Base-by-base conservation (phyloP, 805 yeast species). In the Schizosaccharomyces japonicus region DNA sequence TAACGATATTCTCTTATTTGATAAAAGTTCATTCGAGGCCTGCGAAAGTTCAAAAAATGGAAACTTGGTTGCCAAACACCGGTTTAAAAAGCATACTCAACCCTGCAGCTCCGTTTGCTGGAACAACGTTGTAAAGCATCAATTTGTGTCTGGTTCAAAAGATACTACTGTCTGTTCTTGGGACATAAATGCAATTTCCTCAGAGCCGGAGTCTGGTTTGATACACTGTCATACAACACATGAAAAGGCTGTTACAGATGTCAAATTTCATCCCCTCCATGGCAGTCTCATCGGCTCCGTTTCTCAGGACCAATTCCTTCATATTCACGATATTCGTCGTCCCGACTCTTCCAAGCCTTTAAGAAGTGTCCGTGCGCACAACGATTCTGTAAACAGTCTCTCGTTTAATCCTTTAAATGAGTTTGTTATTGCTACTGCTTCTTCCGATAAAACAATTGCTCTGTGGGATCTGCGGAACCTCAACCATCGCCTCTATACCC, bases 71-170 rank as follows among this genome's bases (percentile, higher is more conserved):
- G 75, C 75, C 4, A 78, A 78, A 48, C 63, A 75, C n/a, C 60
- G 66, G 5, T 63, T 76, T n/a, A 53, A 55, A 4, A 71, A 64
- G 55, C 93, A 82, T 61, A 61, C 65, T 11, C 65, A 62, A 49
- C 82, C 77, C 53, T 92, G 92, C 1, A 74, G 67, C 56, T 80
- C 77, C 2, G 60, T 83, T 45, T 76, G 76, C 52, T 82, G 93
- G 92, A 63, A 70, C 49, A 63, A 67, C 21, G 52, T 52, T 25
- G 53, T 51, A 30, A 56, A 52, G 28, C 65, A 69, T 36, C 60
- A 60, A 50, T 66, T 83, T 29, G 62, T 76, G 10, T 67, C 84
- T 1, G 80, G 81, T 1, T 68, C 82, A 3, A 73, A 71, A 51
- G 93, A 81, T 58, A 60, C 70, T 13, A 71, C 71, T 25, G 72